A percentile compares a stretch with the other conserved stretches of the same genome.
Conservation (phyloP, 1,284 basidiomycete species). For the Fistulinella cinereoalba region DNA sequence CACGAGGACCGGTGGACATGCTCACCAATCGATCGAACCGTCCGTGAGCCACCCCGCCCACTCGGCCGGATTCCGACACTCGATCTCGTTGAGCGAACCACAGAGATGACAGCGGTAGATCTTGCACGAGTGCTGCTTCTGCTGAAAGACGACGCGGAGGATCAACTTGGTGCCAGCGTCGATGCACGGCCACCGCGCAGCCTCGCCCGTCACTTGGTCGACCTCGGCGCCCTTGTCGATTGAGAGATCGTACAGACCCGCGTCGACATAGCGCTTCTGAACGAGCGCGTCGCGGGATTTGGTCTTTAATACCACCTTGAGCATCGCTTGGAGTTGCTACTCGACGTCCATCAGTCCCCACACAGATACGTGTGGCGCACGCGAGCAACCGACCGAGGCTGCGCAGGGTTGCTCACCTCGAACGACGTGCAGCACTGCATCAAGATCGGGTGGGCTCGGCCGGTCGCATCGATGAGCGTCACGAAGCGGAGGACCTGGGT, state of each 20-base stretch:
- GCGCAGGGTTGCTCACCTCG: constrained; percentile 11
- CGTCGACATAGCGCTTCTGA: constrained; percentile 25
- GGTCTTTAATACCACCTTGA: constrained; percentile 15
- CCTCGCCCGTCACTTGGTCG: constrained; percentile 24
- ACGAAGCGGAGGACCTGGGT: constrained; percentile 22
- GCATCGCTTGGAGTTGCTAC: constrained; percentile 24
- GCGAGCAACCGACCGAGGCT: not conserved
- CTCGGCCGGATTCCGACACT: constrained; percentile 13
- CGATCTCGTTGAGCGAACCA: constrained; percentile 18
- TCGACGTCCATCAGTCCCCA: no score
- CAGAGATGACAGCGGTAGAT: constrained; percentile 23
- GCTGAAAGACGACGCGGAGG: constrained; percentile 24
- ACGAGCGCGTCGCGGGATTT: constrained; percentile 22
- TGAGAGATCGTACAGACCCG: constrained; percentile 22
- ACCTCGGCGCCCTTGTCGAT: constrained; percentile 23
- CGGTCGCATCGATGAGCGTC: constrained; percentile 25
- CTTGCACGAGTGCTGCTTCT: constrained; percentile 21
- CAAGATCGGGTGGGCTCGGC: constrained; percentile 23
- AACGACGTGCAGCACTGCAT: constrained; percentile 28
- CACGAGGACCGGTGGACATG: not conserved
- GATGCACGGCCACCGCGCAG: constrained; percentile 22
- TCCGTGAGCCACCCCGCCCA: constrained; percentile 30
- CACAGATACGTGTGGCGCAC: not conserved
- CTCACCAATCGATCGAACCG: constrained; percentile 26
- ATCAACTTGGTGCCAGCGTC: constrained; percentile 26